Base-by-base conservation (phyloP, 2,329 filamentous ascomycete species). In the Colletotrichum acutatum region DNA sequence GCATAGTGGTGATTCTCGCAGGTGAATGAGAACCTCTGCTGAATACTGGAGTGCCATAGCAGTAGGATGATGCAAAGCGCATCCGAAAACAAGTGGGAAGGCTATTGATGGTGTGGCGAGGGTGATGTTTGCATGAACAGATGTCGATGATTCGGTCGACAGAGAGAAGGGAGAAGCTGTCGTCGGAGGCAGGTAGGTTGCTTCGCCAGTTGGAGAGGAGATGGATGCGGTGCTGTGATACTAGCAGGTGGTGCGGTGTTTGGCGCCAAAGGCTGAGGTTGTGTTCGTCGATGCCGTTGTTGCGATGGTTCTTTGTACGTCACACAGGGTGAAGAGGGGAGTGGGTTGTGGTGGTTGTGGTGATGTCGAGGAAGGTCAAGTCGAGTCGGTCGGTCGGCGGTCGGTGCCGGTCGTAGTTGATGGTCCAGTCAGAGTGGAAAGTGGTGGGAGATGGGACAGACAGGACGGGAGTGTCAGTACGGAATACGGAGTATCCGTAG, bases 1-100 rank as follows among this genome's bases (percentile, higher is more conserved):
- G 79, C 95, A 95, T 82, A 98, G 87, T 76, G 95, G 95, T 76
- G 96, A 98, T 73, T 93, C 88, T 83, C 92, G 90, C 79, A 98
- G 86, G 81, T 89, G 88, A 78, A 95, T 86, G 77, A 98, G 87
- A 83, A 93, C 89, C 76, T 95, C 94, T 83, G 90, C 87, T 75
- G 93, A 89, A 83, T 98, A 98, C 86, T 90, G 89, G 79, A 86
- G 82, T 80, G 86, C 84, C 87, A 90, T 90, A 75, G 78, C 82
- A 78, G 76, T 76, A 75, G 76, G 76, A 75, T 72, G 75, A 78
- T 79, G 79, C 79, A 78, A 81, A 79, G 80, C 82, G 81, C 83
- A 84, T 85, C 77, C 74, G 74, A 72, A 8, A 22, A 56, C 12
- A 37, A 62, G 26, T 58, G 42, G 34, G 32, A 52, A 62, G 37